Conservation (phyloP, 23 red algal genomes). For the Agarophyton chilense region DNA sequence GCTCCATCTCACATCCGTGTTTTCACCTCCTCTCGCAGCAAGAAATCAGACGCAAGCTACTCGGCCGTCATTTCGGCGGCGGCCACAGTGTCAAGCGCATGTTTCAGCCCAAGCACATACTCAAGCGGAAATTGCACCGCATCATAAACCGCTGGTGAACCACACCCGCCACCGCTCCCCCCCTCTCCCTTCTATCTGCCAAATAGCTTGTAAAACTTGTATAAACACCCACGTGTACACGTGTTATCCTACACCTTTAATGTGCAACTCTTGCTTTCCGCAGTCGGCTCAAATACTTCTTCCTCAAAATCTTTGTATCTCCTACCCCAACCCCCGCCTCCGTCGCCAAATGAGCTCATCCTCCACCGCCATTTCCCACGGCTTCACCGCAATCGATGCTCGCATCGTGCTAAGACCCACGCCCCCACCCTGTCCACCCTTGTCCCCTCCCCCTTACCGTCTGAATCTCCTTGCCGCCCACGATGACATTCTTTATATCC, state of each 20-base stretch:
- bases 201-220: too few species aligned
- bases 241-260: too few species aligned
- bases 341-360: not conserved
- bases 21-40: not conserved
- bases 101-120: not conserved
- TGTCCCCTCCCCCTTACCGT: not conserved
- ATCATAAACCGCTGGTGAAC: conserved; percentile 16
- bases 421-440: not conserved
- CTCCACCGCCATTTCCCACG: not conserved
- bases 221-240: too few species aligned
- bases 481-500: conserved; percentile 9
- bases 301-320: too few species aligned
- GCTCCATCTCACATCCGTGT: not conserved
- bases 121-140: conserved; percentile 27
- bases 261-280: too few species aligned
- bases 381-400: not conserved
- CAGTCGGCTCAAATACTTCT: too few species aligned
- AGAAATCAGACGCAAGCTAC: not conserved
- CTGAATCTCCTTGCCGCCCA: conserved; percentile 30
- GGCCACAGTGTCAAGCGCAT: not conserved
- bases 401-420: not conserved
- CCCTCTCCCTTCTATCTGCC: too few species aligned
- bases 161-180: too few species aligned
- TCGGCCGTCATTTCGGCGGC: not conserved
- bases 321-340: too few species aligned